Evolutionary conservation across 352 stramenopile species (phyloP).

Genomic region (Pythium coloratum): DNA sequence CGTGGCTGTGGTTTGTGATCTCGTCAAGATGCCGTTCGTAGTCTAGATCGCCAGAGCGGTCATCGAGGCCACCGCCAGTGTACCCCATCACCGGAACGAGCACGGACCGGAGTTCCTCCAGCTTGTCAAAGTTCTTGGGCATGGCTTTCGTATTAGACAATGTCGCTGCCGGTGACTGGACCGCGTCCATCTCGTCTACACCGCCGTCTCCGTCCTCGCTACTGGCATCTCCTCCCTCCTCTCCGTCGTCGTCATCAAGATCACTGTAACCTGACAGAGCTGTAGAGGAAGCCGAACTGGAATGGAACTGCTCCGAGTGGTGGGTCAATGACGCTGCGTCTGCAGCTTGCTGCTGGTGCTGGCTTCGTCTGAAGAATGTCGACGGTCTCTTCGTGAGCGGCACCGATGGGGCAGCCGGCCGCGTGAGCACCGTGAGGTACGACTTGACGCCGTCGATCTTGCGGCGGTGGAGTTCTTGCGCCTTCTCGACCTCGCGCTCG

Average conservation of each 20-base stretch:
- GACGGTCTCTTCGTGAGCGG: conserved; percentile 18
- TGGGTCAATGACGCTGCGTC: neutral
- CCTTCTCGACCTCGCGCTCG: conserved; percentile 66
- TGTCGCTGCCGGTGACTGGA: neutral
- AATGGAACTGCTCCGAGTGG: neutral
- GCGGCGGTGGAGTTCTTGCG: conserved; percentile 65
- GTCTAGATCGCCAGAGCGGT: neutral
- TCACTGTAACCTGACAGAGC: neutral
- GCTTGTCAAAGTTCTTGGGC: conserved; percentile 32
- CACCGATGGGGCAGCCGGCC: conserved; percentile 18
- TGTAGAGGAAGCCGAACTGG: neutral
- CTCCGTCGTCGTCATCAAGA: neutral
- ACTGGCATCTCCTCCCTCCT: neutral
- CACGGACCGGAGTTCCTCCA: conserved; percentile 51
- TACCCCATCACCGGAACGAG: conserved; percentile 32
- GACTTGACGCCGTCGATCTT: conserved; percentile 74
- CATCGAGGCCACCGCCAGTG: conserved; percentile 6
- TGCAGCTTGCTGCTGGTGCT: conserved; percentile 24
- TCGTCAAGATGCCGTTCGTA: conserved; percentile 25
- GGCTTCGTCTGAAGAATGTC: conserved; percentile 27
- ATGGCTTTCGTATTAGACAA: neutral
- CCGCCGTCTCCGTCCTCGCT: neutral
- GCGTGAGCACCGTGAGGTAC: conserved; percentile 41
- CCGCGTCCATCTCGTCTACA: neutral
- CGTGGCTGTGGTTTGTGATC: conserved; percentile 14